phyloP scores from a whole-genome alignment of 2,329 filamentous ascomycete genomes.

The Parastagonospora avenae region DNA sequence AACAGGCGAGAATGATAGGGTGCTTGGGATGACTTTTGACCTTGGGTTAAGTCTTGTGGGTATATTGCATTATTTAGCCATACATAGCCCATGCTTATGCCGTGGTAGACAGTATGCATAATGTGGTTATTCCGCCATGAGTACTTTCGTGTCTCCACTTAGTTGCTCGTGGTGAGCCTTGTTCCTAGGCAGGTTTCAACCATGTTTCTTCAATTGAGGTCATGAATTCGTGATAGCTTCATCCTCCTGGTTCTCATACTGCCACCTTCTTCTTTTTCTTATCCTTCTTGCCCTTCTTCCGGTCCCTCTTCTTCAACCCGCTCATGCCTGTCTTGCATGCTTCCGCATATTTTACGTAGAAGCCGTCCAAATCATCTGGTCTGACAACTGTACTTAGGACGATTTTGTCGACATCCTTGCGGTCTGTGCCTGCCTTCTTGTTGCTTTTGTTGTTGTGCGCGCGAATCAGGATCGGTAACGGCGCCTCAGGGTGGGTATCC shows the following conservation, averaged over 20 bases:
- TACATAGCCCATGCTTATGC: too few relatives aligned
- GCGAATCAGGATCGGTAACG: slow-evolving; percentile 77
- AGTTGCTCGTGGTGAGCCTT: too few relatives aligned
- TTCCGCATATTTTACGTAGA: slow-evolving; percentile 86
- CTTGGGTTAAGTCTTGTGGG: neutral
- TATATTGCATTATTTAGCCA: neutral
- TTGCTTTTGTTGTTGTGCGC: slow-evolving; percentile 77
- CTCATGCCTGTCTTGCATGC: slow-evolving; percentile 89
- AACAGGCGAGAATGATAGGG: neutral
- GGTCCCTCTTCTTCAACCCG: slow-evolving; percentile 88
- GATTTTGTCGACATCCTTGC: slow-evolving; percentile 61
- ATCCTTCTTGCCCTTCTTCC: slow-evolving; percentile 82
- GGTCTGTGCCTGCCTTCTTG: slow-evolving; percentile 50
- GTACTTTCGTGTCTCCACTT: too few relatives aligned
- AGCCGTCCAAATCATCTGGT: slow-evolving; percentile 74
- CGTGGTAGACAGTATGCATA: too few relatives aligned
- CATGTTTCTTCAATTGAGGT: neutral
- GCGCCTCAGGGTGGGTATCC: slow-evolving; percentile 63
- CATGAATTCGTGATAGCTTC: slow-evolving; percentile 13
- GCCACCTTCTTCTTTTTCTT: slow-evolving; percentile 68
- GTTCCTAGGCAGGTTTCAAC: too few relatives aligned
- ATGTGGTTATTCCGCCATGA: too few relatives aligned
- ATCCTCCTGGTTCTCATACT: slow-evolving; percentile 27
- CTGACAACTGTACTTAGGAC: slow-evolving; percentile 86
- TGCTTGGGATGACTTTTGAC: neutral